Conservation (phyloP, 352 stramenopile genomes). For the Phytophthora tubulina region DNA sequence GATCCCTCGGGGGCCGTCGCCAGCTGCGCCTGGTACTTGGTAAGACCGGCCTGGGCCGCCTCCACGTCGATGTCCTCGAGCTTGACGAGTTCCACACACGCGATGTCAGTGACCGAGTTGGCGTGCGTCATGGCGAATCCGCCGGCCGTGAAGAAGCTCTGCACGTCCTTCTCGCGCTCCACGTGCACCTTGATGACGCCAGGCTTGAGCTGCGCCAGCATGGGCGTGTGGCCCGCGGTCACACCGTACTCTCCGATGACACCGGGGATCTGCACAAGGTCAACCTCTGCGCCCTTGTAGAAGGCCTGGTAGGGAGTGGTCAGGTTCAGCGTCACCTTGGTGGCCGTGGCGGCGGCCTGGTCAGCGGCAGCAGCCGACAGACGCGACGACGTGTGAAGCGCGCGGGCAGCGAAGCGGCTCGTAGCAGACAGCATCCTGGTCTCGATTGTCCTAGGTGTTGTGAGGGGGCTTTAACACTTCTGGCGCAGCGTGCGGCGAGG, state of each 20-base stretch:
- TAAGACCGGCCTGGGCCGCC: conserved; percentile 90
- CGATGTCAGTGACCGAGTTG: conserved; percentile 97
- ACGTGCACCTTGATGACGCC: conserved; percentile 93
- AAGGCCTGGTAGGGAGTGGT: conserved; percentile 86
- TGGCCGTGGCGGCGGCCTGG: conserved; percentile 58
- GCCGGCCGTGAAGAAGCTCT: conserved; percentile 98
- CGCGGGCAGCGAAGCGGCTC: conserved; percentile 60
- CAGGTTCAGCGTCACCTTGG: conserved; percentile 89
- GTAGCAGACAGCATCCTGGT: conserved; percentile 62
- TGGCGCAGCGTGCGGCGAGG: conserved; percentile 24
- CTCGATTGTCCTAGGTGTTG: not conserved
- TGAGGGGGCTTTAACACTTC: conserved; percentile 34
- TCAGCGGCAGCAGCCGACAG: conserved; percentile 64
- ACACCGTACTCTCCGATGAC: conserved; percentile 98
- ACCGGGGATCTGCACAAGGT: conserved; percentile 95
- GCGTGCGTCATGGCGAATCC: conserved; percentile 97
- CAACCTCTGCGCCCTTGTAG: conserved; percentile 85
- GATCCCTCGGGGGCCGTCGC: conserved; percentile 86
- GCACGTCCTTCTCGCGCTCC: conserved; percentile 85
- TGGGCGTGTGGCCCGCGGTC: conserved; percentile 96
- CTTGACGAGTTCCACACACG: conserved; percentile 97
- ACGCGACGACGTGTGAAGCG: conserved; percentile 71
- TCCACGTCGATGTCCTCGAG: conserved; percentile 96
- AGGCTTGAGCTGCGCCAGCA: conserved; percentile 98
- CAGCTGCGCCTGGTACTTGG: conserved; percentile 92